These are phyloP conservation scores for Gymnopilus dilepis DNA, from an alignment of 768 basidiomycete species.

Conservation along the genomic window DNA sequence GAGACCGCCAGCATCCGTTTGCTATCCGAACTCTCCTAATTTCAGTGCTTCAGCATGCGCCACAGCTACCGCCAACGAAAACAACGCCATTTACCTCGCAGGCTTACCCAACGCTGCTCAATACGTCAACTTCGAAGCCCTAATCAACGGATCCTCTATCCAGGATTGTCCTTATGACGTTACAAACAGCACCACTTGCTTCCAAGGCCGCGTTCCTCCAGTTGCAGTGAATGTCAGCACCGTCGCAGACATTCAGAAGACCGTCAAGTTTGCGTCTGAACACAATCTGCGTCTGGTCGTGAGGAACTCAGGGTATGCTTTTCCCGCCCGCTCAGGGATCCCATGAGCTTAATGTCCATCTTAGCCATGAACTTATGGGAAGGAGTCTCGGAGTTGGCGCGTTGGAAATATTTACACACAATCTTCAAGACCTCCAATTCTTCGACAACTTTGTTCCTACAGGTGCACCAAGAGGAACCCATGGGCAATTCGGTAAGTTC, in stretches of 20 bases:
- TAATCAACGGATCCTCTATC: background rate
- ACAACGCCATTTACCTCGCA: background rate
- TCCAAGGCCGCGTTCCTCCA: conserved; percentile 42
- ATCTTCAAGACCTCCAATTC: conserved; percentile 43
- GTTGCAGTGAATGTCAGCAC: conserved; percentile 44
- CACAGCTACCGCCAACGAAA: background rate
- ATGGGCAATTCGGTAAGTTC: conserved; percentile 14
- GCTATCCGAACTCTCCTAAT: background rate
- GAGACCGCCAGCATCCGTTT: background rate
- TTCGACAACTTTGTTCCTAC: conserved; percentile 32
- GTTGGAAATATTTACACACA: conserved; percentile 47
- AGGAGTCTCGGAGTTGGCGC: conserved; percentile 42
- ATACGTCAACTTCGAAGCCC: background rate
- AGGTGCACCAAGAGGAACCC: conserved; percentile 27
- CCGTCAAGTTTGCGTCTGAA: conserved; percentile 39
- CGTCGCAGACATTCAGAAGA: conserved; percentile 41
- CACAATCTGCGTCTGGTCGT: conserved; percentile 42
- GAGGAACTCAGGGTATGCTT: conserved; percentile 33
- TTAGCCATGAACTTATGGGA: conserved; percentile 42
- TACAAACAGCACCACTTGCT: background rate
- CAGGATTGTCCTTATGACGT: background rate
- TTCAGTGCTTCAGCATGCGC: background rate
- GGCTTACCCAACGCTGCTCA: background rate
- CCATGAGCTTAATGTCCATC: background rate
- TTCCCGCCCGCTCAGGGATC: background rate